A percentile compares a stretch with the other conserved stretches of the same genome.
These are phyloP conservation scores for Termitomyces sp. DNA, from an alignment of 768 basidiomycete species.

Conservation along the genomic window DNA sequence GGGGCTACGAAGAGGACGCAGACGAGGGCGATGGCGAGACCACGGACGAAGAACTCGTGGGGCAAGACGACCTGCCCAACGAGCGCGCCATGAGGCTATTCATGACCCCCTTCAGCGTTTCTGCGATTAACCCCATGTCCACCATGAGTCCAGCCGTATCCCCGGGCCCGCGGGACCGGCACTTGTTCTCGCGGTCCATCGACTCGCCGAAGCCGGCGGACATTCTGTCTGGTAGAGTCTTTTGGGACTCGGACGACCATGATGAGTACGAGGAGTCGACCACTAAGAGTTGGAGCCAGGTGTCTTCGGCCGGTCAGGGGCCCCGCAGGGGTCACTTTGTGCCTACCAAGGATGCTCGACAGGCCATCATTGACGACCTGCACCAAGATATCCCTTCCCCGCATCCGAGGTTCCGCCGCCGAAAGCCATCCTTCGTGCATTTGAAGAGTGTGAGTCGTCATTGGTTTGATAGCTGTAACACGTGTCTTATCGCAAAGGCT, in stretches of 20 bases:
- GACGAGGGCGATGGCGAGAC: constrained; percentile 66
- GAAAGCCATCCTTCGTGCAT: constrained; percentile 24
- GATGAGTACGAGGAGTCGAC: constrained; percentile 29
- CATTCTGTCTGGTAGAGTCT: constrained; percentile 58
- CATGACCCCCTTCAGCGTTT: constrained; percentile 56
- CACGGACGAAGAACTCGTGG: constrained; percentile 83
- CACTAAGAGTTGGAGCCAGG: constrained; percentile 17
- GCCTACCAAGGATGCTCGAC: constrained; percentile 26
- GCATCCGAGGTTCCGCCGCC: constrained; percentile 37
- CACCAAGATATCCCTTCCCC: constrained; percentile 44
- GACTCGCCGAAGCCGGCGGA: constrained; percentile 59
- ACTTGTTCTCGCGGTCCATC: constrained; percentile 21
- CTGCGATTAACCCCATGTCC: constrained; percentile 71
- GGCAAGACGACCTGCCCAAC: constrained; percentile 65
- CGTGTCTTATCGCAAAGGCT: constrained; percentile 1
- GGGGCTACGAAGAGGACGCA: constrained; percentile 41
- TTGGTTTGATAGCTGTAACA: background rate
- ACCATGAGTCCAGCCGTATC: constrained; percentile 58
- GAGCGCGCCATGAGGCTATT: constrained; percentile 72
- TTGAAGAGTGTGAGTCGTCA: constrained; percentile 29
- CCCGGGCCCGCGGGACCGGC: constrained; percentile 33
- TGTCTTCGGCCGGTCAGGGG: constrained; percentile 19
- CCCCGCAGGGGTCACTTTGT: constrained; percentile 39
- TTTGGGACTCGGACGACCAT: constrained; percentile 45
- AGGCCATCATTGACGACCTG: constrained; percentile 42